Percentiles rank a stretch among this genome's conserved stretches.
These are phyloP conservation scores for Ogataea degrootiae DNA, from an alignment of 805 yeast genomes.

Conservation along the genomic window DNA sequence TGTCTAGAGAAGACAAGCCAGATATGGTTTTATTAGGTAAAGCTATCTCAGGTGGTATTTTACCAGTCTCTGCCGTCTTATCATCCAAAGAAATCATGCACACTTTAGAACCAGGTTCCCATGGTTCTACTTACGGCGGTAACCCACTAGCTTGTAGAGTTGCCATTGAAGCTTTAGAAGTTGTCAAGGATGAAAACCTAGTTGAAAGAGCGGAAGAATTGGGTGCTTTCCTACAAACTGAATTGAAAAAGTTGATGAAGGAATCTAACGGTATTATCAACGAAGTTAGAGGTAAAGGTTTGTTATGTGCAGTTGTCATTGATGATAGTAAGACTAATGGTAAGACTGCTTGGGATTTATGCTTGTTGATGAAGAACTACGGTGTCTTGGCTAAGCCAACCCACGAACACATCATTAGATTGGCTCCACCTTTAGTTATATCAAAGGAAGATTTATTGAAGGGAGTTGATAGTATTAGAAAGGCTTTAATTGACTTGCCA, in stretches of 20 bases:
- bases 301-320: constrained; percentile 86
- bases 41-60: constrained; percentile 92
- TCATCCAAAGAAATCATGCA: constrained; percentile 89
- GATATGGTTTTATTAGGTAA: constrained; percentile 88
- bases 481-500: constrained; percentile 54
- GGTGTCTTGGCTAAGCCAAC: constrained; percentile 97
- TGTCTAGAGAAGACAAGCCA: constrained; percentile 68
- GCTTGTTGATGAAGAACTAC: constrained; percentile 78
- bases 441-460: constrained; percentile 77
- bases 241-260: constrained; percentile 48
- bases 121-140: constrained; percentile 98
- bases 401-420: constrained; percentile 89
- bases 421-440: constrained; percentile 94
- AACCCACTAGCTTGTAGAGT: constrained; percentile 92
- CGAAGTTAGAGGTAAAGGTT: constrained; percentile 79
- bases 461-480: constrained; percentile 72
- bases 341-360: constrained; percentile 93
- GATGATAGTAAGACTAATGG: constrained; percentile 82
- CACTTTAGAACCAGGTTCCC: constrained; percentile 89
- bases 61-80: constrained; percentile 88
- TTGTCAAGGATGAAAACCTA: constrained; percentile 80
- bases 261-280: constrained; percentile 50
- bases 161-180: constrained; percentile 89
- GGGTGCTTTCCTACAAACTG: constrained; percentile 64
- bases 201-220: constrained; percentile 70